A percentile compares a stretch with the other conserved stretches of the same genome.
Evolutionary conservation across 345 rosid genomes (phyloP).

Genomic region (Arabidopsis suecica): DNA sequence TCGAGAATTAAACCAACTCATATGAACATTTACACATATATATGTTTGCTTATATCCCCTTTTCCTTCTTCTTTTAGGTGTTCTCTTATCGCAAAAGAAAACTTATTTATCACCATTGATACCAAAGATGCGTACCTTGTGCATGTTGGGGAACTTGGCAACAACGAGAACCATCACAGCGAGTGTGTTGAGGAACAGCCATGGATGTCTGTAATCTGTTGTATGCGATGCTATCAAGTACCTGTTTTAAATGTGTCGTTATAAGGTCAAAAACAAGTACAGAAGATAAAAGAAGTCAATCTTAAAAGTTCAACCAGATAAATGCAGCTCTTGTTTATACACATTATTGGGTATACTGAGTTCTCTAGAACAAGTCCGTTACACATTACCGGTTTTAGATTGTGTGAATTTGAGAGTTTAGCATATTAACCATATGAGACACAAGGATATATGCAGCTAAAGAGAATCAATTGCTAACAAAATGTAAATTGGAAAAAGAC

Average conservation of each 20-base stretch:
- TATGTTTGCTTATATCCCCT: neutral
- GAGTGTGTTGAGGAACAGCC: conserved; percentile 89
- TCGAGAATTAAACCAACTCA: conserved; percentile 22
- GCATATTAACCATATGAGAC: neutral
- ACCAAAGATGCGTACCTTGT: conserved; percentile 98
- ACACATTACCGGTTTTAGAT: neutral
- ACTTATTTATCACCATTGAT: conserved; percentile 78
- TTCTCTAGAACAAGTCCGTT: neutral
- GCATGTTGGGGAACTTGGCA: conserved; percentile 99
- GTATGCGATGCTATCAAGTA: conserved; percentile 98
- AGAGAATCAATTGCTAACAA: neutral
- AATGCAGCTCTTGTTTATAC: neutral
- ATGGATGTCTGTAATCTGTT: conserved; percentile 88
- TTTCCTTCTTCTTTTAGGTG: conserved; percentile 1
- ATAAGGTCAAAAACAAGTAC: neutral
- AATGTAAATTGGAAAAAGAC: neutral
- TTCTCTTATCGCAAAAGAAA: conserved; percentile 23
- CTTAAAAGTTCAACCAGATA: neutral
- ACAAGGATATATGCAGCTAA: conserved; percentile 8
- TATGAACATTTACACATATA: conserved; percentile 39
- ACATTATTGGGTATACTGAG: neutral
- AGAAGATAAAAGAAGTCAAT: conserved; percentile 6
- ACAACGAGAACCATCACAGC: conserved; percentile 86
- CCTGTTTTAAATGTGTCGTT: conserved; percentile 48
- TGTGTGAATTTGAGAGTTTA: neutral